These are phyloP conservation scores for Pseudodiploospora longispora DNA, from an alignment of 2,329 filamentous ascomycete species.

Conservation along the genomic window DNA sequence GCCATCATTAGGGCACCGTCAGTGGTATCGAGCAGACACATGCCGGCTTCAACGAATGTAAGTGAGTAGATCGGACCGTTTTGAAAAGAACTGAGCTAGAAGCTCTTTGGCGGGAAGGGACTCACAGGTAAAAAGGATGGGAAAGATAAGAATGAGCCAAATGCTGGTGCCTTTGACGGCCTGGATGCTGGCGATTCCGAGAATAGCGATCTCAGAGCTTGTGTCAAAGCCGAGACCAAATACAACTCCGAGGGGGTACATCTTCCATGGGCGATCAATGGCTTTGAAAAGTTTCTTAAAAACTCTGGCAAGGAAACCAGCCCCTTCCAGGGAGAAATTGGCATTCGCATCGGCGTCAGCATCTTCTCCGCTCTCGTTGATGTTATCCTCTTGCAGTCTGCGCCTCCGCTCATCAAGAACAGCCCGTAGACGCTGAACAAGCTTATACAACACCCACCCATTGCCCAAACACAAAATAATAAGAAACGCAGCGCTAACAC, in stretches of 20 bases:
- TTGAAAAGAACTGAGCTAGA: too few relatives aligned
- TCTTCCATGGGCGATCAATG: slow-evolving; percentile 78
- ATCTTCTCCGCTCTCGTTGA: slow-evolving; percentile 15
- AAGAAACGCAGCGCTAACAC: slow-evolving; percentile 75
- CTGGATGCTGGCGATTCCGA: slow-evolving; percentile 85
- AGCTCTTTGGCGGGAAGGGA: background rate
- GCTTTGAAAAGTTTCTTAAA: slow-evolving; percentile 71
- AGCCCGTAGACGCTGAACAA: slow-evolving; percentile 59
- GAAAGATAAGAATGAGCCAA: slow-evolving; percentile 92
- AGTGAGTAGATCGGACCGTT: background rate
- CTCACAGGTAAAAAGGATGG: slow-evolving; percentile 74
- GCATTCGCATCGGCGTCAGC: slow-evolving; percentile 26
- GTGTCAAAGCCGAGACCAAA: slow-evolving; percentile 95
- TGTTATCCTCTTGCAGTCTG: slow-evolving; percentile 19
- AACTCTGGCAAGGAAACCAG: slow-evolving; percentile 63
- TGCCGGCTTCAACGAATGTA: slow-evolving; percentile 55
- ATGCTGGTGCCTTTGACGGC: slow-evolving; percentile 79
- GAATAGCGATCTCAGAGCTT: slow-evolving; percentile 82
- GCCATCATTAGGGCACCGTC: slow-evolving; percentile 95
- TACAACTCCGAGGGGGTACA: slow-evolving; percentile 83
- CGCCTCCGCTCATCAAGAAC: slow-evolving; percentile 39
- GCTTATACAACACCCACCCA: slow-evolving; percentile 71
- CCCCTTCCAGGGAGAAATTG: slow-evolving; percentile 64
- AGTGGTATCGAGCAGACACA: slow-evolving; percentile 89
- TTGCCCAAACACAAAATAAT: slow-evolving; percentile 79